Percentiles rank a stretch among this genome's conserved stretches.
These are phyloP conservation scores for Luvunga scandens DNA, from an alignment of 345 rosid species.

Conservation along the genomic window DNA sequence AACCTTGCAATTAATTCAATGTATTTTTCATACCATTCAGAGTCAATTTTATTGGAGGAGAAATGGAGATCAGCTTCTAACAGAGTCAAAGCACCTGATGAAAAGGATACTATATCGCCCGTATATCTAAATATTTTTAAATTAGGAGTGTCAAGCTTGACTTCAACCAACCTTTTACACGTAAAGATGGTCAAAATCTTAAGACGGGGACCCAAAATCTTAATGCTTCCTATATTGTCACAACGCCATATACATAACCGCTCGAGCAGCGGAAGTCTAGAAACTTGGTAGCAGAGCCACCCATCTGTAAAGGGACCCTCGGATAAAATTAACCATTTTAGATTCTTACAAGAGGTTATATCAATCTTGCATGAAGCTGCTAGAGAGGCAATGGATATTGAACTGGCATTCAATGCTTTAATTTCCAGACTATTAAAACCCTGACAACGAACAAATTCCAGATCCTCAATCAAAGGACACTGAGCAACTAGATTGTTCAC, in stretches of 20 bases:
- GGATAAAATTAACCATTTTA: background rate
- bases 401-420: too few relatives aligned
- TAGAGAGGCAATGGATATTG: too few relatives aligned
- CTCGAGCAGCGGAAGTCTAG: background rate
- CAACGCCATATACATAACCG: background rate
- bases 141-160: background rate
- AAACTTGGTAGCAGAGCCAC: background rate
- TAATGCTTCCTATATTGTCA: background rate
- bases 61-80: background rate
- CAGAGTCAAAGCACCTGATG: background rate
- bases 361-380: too few relatives aligned
- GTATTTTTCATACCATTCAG: too few relatives aligned
- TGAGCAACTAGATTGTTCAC: too few relatives aligned
- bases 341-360: background rate
- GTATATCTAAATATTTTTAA: background rate
- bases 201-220: background rate
- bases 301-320: background rate
- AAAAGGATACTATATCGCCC: background rate
- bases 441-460: too few relatives aligned
- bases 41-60: too few relatives aligned
- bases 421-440: too few relatives aligned
- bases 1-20: background rate
- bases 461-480: too few relatives aligned
- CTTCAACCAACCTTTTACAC: too few relatives aligned
- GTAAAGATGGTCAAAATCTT: background rate